Evolutionary conservation across 2,329 filamentous ascomycete genomes (phyloP), one percentile per base, ranked within the genome.

Genomic region (Rhexocercosporidium sp.): DNA sequence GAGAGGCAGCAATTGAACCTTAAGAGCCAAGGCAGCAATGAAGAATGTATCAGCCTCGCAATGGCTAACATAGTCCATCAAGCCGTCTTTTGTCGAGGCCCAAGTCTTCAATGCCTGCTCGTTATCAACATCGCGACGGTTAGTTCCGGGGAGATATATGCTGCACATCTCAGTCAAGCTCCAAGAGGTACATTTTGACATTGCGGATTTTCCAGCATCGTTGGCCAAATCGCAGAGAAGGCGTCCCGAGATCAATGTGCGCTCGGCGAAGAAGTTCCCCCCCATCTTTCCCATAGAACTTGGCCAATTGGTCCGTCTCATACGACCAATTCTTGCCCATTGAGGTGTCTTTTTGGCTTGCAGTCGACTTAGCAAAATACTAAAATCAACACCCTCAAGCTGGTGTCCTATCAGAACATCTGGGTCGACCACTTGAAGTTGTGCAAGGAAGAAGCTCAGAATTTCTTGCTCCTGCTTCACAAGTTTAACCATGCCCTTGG

Each of bases 151-250:
- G 5, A 99, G 89, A 72, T 97, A 97, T 18, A 98, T 85, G 70
- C 90, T 92, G 78, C 94, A 97, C 94, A 99, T 99, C 79, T 99
- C 96, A 1, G 95, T 96, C 79, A 99, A 84, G 78, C 92, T 97
- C 96, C 96, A 99, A 3, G 94, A 97, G 79, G 97, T 95, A 79
- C 96, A 99, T 81, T 97, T 97, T 74, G 88, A 90, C 95, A 98
- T 98, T 71, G 94, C 88, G 12, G 95, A 97, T 83, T 97, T 98
- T 79, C 96, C 96, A 76, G 96, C 92, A 74, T 99, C 96, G 78
- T 99, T 99, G 66, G 91, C 94, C 67, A 98, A 84, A 81, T 99
- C 96, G 78, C 96, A 98, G 65, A 98, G 86, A 68, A 99, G 83
- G 73, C 96, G 90, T 47, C 96, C 96, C 69, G 94, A 88, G 72